Conservation (phyloP, 2,329 filamentous ascomycete genomes). For the Apiospora malaysiana region DNA sequence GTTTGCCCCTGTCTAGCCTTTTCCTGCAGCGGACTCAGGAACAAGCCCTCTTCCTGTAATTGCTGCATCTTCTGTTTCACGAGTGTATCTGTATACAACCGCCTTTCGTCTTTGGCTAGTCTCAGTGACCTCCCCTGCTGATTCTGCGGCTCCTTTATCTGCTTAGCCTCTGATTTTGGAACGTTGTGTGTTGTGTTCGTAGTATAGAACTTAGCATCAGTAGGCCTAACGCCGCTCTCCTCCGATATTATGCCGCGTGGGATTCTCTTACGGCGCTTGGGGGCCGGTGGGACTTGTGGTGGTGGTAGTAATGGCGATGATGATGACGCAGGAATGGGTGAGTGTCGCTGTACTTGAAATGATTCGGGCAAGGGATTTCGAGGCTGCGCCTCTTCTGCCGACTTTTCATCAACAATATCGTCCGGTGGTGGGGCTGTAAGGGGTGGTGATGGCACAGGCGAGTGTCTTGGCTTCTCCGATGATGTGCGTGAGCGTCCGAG, state of each 20-base stretch:
- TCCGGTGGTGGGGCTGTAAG: not conserved
- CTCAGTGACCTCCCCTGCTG: not conserved
- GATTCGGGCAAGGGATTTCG: not conserved
- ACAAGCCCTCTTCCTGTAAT: not conserved
- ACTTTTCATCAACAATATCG: not conserved
- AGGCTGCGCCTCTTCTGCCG: conserved; percentile 10
- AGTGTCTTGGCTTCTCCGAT: not conserved
- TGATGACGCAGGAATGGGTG: too few relatives aligned
- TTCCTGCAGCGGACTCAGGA: not conserved
- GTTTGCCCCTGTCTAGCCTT: not conserved
- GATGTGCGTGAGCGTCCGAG: not conserved
- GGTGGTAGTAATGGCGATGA: too few relatives aligned
- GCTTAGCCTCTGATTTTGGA: not conserved
- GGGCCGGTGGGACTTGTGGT: not conserved
- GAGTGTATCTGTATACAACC: not conserved
- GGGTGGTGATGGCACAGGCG: not conserved
- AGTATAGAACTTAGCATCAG: not conserved
- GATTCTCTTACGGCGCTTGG: not conserved
- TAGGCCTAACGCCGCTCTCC: conserved; percentile 23
- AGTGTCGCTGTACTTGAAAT: not conserved
- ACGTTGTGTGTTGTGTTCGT: not conserved
- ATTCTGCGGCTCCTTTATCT: not conserved
- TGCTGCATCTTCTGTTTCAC: not conserved
- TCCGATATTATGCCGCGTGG: not conserved
- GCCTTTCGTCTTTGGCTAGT: not conserved